These are phyloP conservation scores for Paralagenidium karlingii DNA, from an alignment of 352 stramenopile genomes.

Conservation along the genomic window DNA sequence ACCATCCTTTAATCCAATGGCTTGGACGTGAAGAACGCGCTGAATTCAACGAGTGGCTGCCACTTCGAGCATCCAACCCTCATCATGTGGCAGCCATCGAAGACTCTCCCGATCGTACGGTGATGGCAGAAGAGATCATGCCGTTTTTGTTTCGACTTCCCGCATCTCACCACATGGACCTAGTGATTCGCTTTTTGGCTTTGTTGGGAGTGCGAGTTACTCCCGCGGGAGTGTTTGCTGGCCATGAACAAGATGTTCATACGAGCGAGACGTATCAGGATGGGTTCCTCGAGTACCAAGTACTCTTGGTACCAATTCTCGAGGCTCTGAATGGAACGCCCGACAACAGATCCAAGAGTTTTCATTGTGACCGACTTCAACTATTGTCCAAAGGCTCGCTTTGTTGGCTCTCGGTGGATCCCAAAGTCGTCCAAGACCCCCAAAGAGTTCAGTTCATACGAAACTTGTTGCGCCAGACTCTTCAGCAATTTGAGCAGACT, in stretches of 20 bases:
- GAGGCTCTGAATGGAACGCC: constrained; percentile 17
- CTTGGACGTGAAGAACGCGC: constrained; percentile 24
- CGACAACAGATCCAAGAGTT: neutral
- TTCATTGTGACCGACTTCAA: constrained; percentile 5
- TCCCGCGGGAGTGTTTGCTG: too few relatives aligned
- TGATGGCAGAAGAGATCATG: constrained; percentile 60
- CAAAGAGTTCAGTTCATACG: constrained; percentile 32
- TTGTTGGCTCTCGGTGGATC: constrained; percentile 11
- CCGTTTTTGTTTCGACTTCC: constrained; percentile 62
- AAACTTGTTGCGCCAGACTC: constrained; percentile 14
- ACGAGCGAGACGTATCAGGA: constrained; percentile 38
- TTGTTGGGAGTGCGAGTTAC: constrained; percentile 25
- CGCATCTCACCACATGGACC: constrained; percentile 8
- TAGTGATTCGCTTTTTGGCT: constrained; percentile 27
- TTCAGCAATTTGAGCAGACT: constrained; percentile 3
- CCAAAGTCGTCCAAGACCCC: constrained; percentile 11
- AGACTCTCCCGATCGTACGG: constrained; percentile 37
- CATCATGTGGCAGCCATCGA: constrained; percentile 40
- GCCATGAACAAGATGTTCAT: too few relatives aligned
- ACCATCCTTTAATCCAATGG: constrained; percentile 35
- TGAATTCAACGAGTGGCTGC: constrained; percentile 31
- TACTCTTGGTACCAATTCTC: constrained; percentile 22
- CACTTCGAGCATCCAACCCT: constrained; percentile 26
- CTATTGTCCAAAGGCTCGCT: constrained; percentile 13
- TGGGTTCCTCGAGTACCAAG: constrained; percentile 14